phyloP scores from a whole-genome alignment of 2,329 filamentous ascomycete genomes.

The Alternaria arbusti region DNA sequence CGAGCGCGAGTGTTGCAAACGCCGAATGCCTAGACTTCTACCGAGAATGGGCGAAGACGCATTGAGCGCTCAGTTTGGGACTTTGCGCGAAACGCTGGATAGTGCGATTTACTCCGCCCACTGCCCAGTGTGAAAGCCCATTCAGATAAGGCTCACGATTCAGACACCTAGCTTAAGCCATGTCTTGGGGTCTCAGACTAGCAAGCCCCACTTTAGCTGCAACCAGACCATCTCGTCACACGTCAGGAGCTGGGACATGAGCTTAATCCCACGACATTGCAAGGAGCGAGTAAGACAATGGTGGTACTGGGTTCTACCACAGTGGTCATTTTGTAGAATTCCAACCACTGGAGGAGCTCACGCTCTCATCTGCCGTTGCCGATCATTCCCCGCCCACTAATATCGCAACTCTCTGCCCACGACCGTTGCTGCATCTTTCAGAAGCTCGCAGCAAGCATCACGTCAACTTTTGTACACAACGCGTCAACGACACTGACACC shows the following conservation, averaged over 20 bases:
- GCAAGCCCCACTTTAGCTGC: background rate
- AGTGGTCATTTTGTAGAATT: background rate
- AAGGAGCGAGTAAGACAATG: background rate
- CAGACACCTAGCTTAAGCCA: background rate
- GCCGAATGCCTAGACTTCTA: conserved; percentile 90
- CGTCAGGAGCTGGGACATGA: background rate
- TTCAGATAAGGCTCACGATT: background rate
- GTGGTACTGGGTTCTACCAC: background rate
- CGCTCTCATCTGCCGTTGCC: background rate
- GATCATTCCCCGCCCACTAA: background rate
- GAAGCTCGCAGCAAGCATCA: background rate
- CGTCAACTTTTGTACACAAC: background rate
- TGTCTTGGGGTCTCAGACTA: background rate
- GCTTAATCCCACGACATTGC: conserved; percentile 2
- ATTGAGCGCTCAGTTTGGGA: conserved; percentile 10
- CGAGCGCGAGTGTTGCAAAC: conserved; percentile 92
- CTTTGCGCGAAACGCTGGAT: background rate
- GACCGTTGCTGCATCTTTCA: background rate
- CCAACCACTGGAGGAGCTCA: background rate
- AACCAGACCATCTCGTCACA: background rate
- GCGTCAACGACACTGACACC: background rate
- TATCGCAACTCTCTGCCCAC: background rate
- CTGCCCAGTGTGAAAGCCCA: background rate
- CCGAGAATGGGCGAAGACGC: conserved; percentile 65
- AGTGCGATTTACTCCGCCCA: background rate